Evolutionary conservation across 2,329 filamentous ascomycete genomes (phyloP), one percentile per base, ranked within the genome.

Genomic region (Ophiostoma himal-ulmi): DNA sequence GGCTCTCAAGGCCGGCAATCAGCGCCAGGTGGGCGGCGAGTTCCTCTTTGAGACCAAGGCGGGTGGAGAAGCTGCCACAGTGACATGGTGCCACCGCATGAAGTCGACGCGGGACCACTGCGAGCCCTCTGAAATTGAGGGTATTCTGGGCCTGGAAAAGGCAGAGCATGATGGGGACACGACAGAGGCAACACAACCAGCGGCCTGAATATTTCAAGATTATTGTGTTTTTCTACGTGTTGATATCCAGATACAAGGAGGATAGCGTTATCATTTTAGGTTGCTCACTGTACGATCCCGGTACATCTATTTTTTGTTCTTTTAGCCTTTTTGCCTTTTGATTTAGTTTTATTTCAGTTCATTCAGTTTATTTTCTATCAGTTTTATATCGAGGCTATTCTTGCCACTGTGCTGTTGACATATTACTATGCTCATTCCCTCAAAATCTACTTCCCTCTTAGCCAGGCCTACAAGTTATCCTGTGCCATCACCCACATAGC

Each of bases 1-100:
- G 67, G 86, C 84, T 5, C 80, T 86, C 72, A 88, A 88, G 77
- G 86, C 85, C 26, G 91, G 91, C 3, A 85, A 91, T 76, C 82
- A 85, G 76, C 82, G 84, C 69, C 89, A 93, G 79, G 88, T 91
- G 2, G 91, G 91, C 34, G 91, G 91, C 13, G 91, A 94, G 80
- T 92, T 93, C 73, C 77, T 94, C n/a, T 93, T 93, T 73, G 89
- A 91, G 76, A 66, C 69, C 14, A 30, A 7, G 52, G 48, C 8
- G 3, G 8, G 54, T n/a, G n/a, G 22, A 34, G 72, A 69, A 73
- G 68, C 71, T 1, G 78, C 77, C 70, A 77, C 37, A 2, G 85
- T 92, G 37, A 88, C 86, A 0, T 96, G 92, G 92, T 93, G 90
- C 75, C 91, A 94, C 79, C 84, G 91, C 37, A 96, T 96, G 92